Percentiles rank a stretch among this genome's conserved stretches.
Conservation (phyloP, 495 filamentous ascomycete genomes). For the Aspergillus ellipticus region DNA sequence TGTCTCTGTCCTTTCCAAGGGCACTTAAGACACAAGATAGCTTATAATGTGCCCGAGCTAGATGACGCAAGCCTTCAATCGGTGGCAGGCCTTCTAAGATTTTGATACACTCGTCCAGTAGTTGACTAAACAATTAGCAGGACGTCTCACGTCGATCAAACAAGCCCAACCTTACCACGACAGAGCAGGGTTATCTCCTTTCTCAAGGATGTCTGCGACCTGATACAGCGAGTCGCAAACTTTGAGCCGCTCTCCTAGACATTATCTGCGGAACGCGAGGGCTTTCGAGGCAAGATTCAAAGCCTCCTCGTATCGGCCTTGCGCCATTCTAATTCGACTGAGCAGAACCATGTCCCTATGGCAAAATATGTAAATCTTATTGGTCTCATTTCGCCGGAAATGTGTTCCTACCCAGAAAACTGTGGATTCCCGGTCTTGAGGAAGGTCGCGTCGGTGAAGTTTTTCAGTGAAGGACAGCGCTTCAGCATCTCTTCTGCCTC, state of each 20-base stretch:
- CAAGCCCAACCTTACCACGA: not conserved
- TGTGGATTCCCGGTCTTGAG: constrained; percentile 6
- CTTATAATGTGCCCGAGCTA: constrained; percentile 5
- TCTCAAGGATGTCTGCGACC: constrained; percentile 1
- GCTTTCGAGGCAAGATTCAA: constrained; percentile 7
- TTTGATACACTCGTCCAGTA: constrained; percentile 7
- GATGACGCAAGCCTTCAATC: constrained; percentile 5
- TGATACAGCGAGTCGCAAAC: constrained; percentile 9
- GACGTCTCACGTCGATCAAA: not conserved
- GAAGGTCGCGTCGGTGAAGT: constrained; percentile 24
- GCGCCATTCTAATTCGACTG: constrained; percentile 1
- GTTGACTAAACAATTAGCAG: not conserved
- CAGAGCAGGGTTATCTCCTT: not conserved
- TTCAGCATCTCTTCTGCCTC: constrained; percentile 26
- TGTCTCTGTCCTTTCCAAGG: constrained; percentile 1
- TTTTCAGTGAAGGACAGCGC: constrained; percentile 22
- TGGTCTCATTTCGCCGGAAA: not conserved
- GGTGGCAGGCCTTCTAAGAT: constrained; percentile 4
- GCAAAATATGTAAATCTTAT: not conserved
- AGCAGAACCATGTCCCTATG: constrained; percentile 8
- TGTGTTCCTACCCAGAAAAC: constrained; percentile 4
- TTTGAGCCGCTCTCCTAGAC: constrained; percentile 7
- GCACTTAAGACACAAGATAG: not conserved
- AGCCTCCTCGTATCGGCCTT: not conserved
- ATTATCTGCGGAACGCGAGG: constrained; percentile 1